Base-by-base conservation (phyloP, 2,329 filamentous ascomycete species). In the Trichoderma sp. region DNA sequence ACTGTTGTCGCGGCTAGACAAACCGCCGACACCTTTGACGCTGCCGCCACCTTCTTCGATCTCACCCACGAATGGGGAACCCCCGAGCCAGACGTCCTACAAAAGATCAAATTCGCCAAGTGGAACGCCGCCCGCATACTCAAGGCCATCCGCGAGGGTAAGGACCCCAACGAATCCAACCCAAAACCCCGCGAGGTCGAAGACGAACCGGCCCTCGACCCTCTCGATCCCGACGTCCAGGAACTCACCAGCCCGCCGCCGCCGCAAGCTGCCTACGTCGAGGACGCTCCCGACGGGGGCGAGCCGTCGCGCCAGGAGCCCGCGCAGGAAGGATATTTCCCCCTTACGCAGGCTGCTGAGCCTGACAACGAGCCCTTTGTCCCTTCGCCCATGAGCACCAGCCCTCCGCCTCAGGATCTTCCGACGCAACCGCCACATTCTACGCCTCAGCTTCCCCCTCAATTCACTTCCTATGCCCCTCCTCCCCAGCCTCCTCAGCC, bases 51-150 rank as follows among this genome's bases (percentile, higher is more conserved):
- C 0, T 98, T 99, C 81, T 90, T 98, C 78, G 94, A 98, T 76
- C 86, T 98, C 6, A 88, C 93, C 71, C 91, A 91, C 74, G 92
- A 97, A 77, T 99, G 95, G 94, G 91, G 90, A 6, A 82, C 88
- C 0, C 84, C 91, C 12, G 93, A 97, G 39, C 83, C 88, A 1
- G 94, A 98, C 78, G 89, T 91, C 24, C 86, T 90, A 51, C 89
- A 94, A 70, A 98, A 97, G 85, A 94, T 95, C 82, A 98, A 97
- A 81, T 99, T 93, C 80, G 94, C 95, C 56, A 99, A 98, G 82
- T 99, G 93, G 87, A 97, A 98, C 80, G 95, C 95, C 2, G 85
- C 95, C 43, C 90, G 96, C 72, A 99, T 99, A 78, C 86, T 93
- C 18, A 97, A 93, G 82, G 96, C 96, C 12, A 88, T 98, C 77